A percentile compares a stretch with the other conserved stretches of the same genome.
These are phyloP conservation scores for Ajuga reptans DNA, from an alignment of 305 asterid genomes.

Conservation along the genomic window DNA sequence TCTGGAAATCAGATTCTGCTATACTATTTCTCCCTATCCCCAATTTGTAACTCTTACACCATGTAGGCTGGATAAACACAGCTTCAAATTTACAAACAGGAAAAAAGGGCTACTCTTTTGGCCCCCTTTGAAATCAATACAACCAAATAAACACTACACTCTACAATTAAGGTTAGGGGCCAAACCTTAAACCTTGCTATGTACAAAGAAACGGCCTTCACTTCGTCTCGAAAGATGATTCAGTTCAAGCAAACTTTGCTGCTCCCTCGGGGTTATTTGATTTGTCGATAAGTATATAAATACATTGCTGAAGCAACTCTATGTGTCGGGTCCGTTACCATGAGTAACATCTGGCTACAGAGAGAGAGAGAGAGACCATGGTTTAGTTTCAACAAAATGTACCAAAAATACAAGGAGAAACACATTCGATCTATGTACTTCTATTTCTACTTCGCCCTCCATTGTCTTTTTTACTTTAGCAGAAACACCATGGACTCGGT, in stretches of 20 bases:
- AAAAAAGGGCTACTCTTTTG: constrained; percentile 9
- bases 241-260: constrained; percentile 17
- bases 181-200: constrained; percentile 33
- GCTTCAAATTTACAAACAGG: constrained; percentile 18
- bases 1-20: constrained; percentile 18
- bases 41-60: constrained; percentile 18
- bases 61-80: constrained; percentile 14
- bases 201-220: constrained; percentile 32
- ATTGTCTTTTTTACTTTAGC: too few relatives aligned
- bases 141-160: constrained; percentile 22
- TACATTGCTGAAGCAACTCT: constrained; percentile 20
- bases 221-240: constrained; percentile 17
- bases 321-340: neutral
- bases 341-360: constrained; percentile 8
- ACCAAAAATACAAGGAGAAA: neutral
- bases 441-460: too few relatives aligned
- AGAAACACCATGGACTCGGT: too few relatives aligned
- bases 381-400: neutral
- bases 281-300: constrained; percentile 22
- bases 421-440: too few relatives aligned
- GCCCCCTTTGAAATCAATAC: constrained; percentile 18
- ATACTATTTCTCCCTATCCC: constrained; percentile 25
- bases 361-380: neutral
- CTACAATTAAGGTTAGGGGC: constrained; percentile 25
- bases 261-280: constrained; percentile 20